A percentile compares a stretch with the other conserved stretches of the same genome.
These are phyloP conservation scores for Eucalyptus virginea DNA, from an alignment of 345 rosid species.

Conservation along the genomic window DNA sequence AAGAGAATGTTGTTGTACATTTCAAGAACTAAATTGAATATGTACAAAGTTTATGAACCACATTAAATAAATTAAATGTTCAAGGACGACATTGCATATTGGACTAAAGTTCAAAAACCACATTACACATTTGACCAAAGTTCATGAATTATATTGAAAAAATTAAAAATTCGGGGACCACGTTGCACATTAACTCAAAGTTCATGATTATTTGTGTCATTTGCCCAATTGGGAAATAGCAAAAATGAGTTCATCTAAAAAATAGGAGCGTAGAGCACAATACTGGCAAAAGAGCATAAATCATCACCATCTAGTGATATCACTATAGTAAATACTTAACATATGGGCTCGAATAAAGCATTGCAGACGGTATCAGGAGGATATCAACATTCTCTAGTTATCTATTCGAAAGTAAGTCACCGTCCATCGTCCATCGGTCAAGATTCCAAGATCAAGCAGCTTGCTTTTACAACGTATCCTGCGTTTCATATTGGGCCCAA, in stretches of 20 bases:
- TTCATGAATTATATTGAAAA: fast-evolving
- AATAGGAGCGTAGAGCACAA: not conserved
- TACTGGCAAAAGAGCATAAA: not conserved
- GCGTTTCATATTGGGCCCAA: not conserved
- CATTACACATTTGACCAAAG: fast-evolving
- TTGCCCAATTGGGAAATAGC: not conserved
- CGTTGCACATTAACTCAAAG: too few species aligned
- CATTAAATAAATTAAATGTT: too few species aligned
- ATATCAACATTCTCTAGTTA: not conserved
- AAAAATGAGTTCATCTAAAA: not conserved
- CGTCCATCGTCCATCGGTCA: not conserved
- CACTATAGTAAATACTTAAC: not conserved
- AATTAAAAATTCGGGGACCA: too few species aligned
- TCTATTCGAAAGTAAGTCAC: not conserved
- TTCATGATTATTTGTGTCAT: too few species aligned
- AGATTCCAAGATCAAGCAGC: not conserved
- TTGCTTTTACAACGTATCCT: not conserved
- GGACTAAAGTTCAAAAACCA: fast-evolving
- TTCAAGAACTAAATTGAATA: too few species aligned
- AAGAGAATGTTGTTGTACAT: too few species aligned
- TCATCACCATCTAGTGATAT: not conserved
- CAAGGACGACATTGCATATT: fast-evolving
- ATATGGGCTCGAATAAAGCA: not conserved
- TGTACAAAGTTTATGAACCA: too few species aligned
- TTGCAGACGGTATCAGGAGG: not conserved